Evolutionary conservation across 371 early-diverging fungal genomes (phyloP), one percentile per base, ranked within the genome.

Genomic region (Mortierella sp.): DNA sequence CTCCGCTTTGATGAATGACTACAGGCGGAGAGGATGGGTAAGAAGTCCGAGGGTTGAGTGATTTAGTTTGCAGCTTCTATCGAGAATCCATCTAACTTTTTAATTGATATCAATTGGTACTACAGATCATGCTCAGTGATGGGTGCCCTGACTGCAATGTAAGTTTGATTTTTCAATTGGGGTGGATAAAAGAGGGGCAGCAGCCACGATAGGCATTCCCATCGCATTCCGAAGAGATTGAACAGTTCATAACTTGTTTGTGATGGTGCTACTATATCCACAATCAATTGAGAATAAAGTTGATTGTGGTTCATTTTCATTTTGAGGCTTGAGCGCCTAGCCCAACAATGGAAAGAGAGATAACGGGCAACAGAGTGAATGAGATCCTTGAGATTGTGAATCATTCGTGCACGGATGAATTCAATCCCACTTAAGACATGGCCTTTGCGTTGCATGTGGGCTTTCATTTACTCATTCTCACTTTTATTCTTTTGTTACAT

Each of bases 141-240:
- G 73, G 73, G 4, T 73, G 73, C 35, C 73, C 73, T 51, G 73
- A 73, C 43, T 73, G 73, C 64, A 64, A 67, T 35, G 73, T 73
- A 66, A 67, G 73, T 67, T 15, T 35, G 63, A 68, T 67, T 15
- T 35, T 35, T 28, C 9, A 3, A 56, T 29, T 53, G 53, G 10
- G 23, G 13, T 2, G 2, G 17, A 53, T 9, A 5, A 47, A 47
- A 6, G 8, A n/a, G n/a, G 8, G 13, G 6, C 19, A 17, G 47
- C 47, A n/a, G n/a, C n/a, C 17, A 17, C n/a, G n/a, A n/a, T n/a
- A n/a, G n/a, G n/a, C n/a, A 47, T 47, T 47, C 8, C 3, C 17
- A 43, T 43, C 35, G 35, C 40, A 40, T 9, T 10, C 40, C 10
- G 13, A 40, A 10, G 13, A 15, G n/a, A n/a, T n/a, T n/a, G n/a